These are phyloP conservation scores for Hypoxylon rickii DNA, from an alignment of 495 filamentous ascomycete genomes.

Conservation along the genomic window DNA sequence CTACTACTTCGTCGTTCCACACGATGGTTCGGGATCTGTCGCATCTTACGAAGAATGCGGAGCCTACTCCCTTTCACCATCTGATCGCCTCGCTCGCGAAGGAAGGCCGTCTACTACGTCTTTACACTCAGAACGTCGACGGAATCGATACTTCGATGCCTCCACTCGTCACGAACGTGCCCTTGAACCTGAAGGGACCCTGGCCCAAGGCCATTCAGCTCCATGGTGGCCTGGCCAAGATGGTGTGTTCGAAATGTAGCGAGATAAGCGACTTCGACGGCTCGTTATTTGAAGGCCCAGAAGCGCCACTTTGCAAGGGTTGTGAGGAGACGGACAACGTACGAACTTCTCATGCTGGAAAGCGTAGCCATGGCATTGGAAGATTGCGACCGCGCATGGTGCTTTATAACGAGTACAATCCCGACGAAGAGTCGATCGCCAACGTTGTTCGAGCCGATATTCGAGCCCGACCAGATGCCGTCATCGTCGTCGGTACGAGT, in stretches of 20 bases:
- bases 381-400: conserved; percentile 90
- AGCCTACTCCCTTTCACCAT: conserved; percentile 90
- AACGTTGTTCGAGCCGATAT: conserved; percentile 84
- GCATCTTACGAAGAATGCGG: conserved; percentile 69
- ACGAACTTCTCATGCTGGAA: conserved; percentile 76
- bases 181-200: conserved; percentile 71
- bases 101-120: conserved; percentile 84
- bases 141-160: conserved; percentile 85
- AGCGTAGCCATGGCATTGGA: conserved; percentile 92
- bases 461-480: conserved; percentile 80
- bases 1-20: conserved; percentile 86
- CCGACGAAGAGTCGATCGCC: conserved; percentile 94
- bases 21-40: conserved; percentile 92
- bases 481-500: conserved; percentile 94
- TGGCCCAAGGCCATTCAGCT: conserved; percentile 95
- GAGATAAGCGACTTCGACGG: conserved; percentile 75
- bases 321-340: conserved; percentile 77
- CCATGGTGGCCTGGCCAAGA: conserved; percentile 90
- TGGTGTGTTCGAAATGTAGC: conserved; percentile 93
- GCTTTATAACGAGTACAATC: conserved; percentile 95
- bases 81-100: conserved; percentile 88
- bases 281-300: conserved; percentile 79
- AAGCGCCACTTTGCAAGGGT: conserved; percentile 77
- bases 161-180: conserved; percentile 77
- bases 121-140: conserved; percentile 97